Evolutionary conservation across 345 rosid species (phyloP).

Genomic region (Angophora floribunda): DNA sequence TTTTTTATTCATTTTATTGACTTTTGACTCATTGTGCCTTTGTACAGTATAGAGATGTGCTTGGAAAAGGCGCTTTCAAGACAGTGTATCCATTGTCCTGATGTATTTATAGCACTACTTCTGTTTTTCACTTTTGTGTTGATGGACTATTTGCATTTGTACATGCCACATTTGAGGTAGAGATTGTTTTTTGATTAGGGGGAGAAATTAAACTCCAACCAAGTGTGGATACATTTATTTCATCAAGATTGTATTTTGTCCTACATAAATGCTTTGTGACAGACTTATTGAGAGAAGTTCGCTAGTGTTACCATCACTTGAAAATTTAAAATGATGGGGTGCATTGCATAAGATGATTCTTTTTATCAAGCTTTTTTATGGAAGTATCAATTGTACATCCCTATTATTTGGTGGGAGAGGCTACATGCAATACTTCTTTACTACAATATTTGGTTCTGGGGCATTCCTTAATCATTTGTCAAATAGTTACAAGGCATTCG

Average conservation of each 20-base stretch:
- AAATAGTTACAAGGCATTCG: constrained; percentile 81
- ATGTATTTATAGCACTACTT: background rate
- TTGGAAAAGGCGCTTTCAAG: constrained; percentile 51
- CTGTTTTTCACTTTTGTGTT: background rate
- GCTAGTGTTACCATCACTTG: background rate
- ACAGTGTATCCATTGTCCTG: constrained; percentile 29
- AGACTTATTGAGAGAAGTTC: background rate
- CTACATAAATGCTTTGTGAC: background rate
- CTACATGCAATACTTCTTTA: background rate
- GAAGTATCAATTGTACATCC: background rate
- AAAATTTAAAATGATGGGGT: background rate
- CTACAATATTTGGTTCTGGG: constrained; percentile 8
- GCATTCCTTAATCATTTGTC: constrained; percentile 3
- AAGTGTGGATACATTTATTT: background rate
- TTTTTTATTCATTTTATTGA: background rate
- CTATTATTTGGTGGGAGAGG: background rate
- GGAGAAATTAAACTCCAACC: background rate
- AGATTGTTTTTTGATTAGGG: background rate
- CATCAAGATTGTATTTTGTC: background rate
- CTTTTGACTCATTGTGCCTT: background rate
- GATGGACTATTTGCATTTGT: background rate
- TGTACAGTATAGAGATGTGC: constrained; percentile 23
- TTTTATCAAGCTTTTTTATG: background rate
- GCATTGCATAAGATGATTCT: background rate
- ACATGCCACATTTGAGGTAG: background rate